Conservation (phyloP, 2,329 filamentous ascomycete species). For the Aspergillus sp. region DNA sequence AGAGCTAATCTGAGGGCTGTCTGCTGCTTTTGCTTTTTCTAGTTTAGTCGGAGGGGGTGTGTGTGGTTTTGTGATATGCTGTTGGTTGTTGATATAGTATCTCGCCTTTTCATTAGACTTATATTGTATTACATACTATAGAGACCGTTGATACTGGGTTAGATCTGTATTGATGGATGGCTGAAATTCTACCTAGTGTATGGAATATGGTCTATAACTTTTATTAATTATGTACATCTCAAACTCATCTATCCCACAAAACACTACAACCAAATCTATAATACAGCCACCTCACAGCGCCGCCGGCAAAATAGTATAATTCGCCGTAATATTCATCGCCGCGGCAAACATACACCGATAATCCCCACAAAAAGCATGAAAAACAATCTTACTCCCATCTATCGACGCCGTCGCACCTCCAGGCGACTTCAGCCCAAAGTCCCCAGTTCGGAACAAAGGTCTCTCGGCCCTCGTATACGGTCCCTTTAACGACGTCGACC, state of each 20-base stretch:
- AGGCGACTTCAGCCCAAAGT: conserved; percentile 27
- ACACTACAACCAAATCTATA: background rate
- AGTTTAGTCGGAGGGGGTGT: background rate
- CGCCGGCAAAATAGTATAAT: conserved; percentile 7
- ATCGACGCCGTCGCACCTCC: conserved; percentile 30
- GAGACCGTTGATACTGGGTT: too few relatives aligned
- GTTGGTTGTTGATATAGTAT: too few relatives aligned
- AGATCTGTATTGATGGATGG: too few relatives aligned
- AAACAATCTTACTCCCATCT: conserved; percentile 31
- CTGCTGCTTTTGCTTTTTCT: background rate
- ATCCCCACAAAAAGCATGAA: conserved; percentile 31
- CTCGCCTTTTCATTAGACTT: too few relatives aligned
- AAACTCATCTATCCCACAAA: too few relatives aligned
- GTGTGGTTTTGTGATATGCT: background rate
- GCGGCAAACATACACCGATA: conserved; percentile 30
- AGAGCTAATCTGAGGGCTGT: conserved; percentile 50
- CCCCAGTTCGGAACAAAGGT: conserved; percentile 36
- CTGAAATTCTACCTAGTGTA: too few relatives aligned
- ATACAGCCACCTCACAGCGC: background rate
- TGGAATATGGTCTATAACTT: too few relatives aligned
- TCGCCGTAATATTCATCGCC: conserved; percentile 24
- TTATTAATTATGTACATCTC: too few relatives aligned
- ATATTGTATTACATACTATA: too few relatives aligned
- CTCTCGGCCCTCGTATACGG: conserved; percentile 36
- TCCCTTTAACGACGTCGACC: conserved; percentile 40